phyloP scores from a whole-genome alignment of 2,329 filamentous ascomycete species.

The Capronia epimyces region DNA sequence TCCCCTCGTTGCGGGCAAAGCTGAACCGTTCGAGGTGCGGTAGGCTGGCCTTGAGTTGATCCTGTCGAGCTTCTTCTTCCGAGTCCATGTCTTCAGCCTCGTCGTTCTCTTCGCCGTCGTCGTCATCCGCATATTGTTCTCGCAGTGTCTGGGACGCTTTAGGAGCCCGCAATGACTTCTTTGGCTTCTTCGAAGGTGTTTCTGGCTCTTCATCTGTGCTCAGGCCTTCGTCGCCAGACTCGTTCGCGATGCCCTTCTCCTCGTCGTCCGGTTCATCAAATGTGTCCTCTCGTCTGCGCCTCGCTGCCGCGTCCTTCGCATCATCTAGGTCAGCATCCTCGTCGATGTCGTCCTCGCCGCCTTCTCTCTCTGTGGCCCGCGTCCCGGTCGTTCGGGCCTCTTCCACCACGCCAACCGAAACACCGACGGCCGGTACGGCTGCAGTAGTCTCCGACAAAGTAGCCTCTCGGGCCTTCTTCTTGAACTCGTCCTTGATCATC shows the following conservation, averaged over 20 bases:
- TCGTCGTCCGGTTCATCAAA: constrained; percentile 93
- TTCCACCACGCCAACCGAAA: constrained; percentile 54
- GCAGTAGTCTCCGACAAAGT: constrained; percentile 53
- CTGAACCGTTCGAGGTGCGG: constrained; percentile 68
- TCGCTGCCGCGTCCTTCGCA: constrained; percentile 48
- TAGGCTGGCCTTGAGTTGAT: constrained; percentile 59
- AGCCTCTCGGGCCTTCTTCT: constrained; percentile 64
- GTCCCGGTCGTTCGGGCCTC: constrained; percentile 44
- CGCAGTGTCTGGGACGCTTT: constrained; percentile 19
- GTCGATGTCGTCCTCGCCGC: constrained; percentile 56
- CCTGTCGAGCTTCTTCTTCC: constrained; percentile 51
- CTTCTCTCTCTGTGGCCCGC: constrained; percentile 44
- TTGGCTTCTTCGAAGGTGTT: constrained; percentile 1
- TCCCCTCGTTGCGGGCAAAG: constrained; percentile 69
- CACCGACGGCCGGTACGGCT: constrained; percentile 70
- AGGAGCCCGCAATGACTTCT: constrained; percentile 7
- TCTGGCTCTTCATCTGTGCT: constrained; percentile 21
- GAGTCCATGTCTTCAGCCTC: constrained; percentile 38
- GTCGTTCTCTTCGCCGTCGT: constrained; percentile 21
- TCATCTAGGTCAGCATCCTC: constrained; percentile 75
- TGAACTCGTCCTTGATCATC: constrained; percentile 68
- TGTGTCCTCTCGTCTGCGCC: constrained; percentile 64
- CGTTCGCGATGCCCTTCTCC: constrained; percentile 61
- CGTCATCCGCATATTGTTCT: constrained; percentile 26
- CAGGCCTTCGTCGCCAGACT: constrained; percentile 41